Evolutionary conservation across 768 basidiomycete genomes (phyloP), one percentile per base, ranked within the genome.

Genomic region (Suillus sp.): DNA sequence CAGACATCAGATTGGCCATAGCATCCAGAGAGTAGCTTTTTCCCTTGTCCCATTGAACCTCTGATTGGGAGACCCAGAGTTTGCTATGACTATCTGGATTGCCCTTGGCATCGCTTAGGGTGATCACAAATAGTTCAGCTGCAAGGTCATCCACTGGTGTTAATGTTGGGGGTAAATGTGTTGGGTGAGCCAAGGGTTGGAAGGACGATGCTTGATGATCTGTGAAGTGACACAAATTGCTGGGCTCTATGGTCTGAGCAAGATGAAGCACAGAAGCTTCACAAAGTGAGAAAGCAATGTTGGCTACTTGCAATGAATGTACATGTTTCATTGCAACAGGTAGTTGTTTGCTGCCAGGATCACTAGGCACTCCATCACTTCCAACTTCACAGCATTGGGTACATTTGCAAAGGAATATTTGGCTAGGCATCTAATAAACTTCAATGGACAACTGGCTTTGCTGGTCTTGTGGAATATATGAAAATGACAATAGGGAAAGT

Each of bases 251-350:
- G 45, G n/a, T 11, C 22, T 47, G 45, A 47, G 45, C 45, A 47
- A 47, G 45, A 22, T 47, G 45, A 47, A 47, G 45, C n/a, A 47
- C 45, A 48, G 47, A 48, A 16, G 47, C 47, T 25, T 48, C 25
- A 48, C 7, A 3, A 1, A 0, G 14, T 25, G 47, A 48, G 3
- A 25, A 48, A 25, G 47, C 14, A 0, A 48, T 48, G 47, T 16
- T 48, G 47, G 47, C 47, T 16, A 6, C 47, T 48, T 48, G 47
- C 25, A 48, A 11, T 1, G 6, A 25, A 48, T 48, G 47, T 2
- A 48, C 47, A 27, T 25, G 22, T 14, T 25, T 48, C 47, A 48
- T 48, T 2, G 7, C 1, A 14, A 48, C 11, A 0, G 47, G 47
- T 14, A 48, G 14, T 48, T 48, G 0, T 25, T 48, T 48, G 22